Evolutionary conservation across 2,329 filamentous ascomycete species (phyloP).

Genomic region (Fusarium mangiferae): DNA sequence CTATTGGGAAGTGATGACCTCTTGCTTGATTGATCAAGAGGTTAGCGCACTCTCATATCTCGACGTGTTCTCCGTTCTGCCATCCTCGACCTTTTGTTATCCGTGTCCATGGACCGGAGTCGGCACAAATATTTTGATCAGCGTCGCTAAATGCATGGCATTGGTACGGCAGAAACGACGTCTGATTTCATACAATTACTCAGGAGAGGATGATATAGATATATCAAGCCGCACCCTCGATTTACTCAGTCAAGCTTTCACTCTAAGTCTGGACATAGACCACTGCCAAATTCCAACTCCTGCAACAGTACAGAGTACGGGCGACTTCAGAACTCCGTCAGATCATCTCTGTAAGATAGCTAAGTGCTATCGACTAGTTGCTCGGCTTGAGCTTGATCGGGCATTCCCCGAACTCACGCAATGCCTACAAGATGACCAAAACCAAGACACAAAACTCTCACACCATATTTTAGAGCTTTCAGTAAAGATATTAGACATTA

Average conservation of each 20-base stretch:
- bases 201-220: too few relatives aligned
- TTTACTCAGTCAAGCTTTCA: not conserved
- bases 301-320: not conserved
- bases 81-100: not conserved
- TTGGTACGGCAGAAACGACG: not conserved
- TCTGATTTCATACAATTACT: not conserved
- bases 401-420: not conserved
- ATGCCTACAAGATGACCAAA: too few relatives aligned
- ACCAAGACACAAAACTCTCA: not conserved
- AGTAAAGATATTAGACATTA: not conserved
- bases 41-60: constrained; percentile 14
- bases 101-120: constrained; percentile 31
- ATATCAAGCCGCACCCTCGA: not conserved
- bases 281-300: not conserved
- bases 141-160: not conserved
- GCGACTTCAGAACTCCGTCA: not conserved
- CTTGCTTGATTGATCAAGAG: constrained; percentile 26
- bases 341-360: not conserved
- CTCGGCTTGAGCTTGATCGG: not conserved
- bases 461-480: not conserved
- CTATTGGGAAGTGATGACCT: constrained; percentile 32
- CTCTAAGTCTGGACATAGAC: not conserved
- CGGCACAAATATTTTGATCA: constrained; percentile 9
- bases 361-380: not conserved
- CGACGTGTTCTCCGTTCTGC: not conserved